Base-by-base conservation (phyloP, 345 rosid genomes). In the Melastoma malabathricum region DNA sequence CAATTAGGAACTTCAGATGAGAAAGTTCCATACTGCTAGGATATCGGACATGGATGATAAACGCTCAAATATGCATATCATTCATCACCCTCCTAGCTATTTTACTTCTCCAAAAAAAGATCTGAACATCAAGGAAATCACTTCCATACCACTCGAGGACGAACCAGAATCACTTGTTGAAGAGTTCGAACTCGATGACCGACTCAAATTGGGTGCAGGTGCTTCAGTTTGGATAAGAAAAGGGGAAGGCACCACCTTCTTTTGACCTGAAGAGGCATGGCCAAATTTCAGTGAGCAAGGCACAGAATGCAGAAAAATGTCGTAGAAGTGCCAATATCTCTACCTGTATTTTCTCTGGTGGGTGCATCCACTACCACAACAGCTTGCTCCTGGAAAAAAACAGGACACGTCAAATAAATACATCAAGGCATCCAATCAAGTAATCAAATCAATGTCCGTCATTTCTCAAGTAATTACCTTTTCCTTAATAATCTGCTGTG, bases 121-220 rank as follows among this genome's bases (percentile, higher is more conserved):
- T 22, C 25, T 22, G 25, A 1, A 22, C 4, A 22, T 29, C 52
- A n/a, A 34, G 47, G n/a, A 31, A 13, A 19, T 15, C 61, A 53
- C 44, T 27, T 44, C 18, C 44, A 22, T 92, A 92, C 98, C 98
- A 69, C 97, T 92, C 55, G 93, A 75, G 56, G 97, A 87, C 67
- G 98, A 92, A 59, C 94, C 95, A 56, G 97, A 87, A 64, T 78
- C 89, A 75, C 98, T 92, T 70, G 88, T 80, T 54, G 97, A 92
- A 73, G 95, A 87, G 75, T 86, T 84, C 51, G 98, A 92, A 66
- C 98, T 87, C 72, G 93, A 84, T 17, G 98, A 87, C 69, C 80
- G 73, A 74, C 80, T 84, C 43, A 74, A 67, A 61, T 81, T 77
- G 54, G 75, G 73, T 25, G 69, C 82, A 44, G 74, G 84, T 62